Conservation (phyloP, 208 protist species). For the Trypanosoma platydactyli region DNA sequence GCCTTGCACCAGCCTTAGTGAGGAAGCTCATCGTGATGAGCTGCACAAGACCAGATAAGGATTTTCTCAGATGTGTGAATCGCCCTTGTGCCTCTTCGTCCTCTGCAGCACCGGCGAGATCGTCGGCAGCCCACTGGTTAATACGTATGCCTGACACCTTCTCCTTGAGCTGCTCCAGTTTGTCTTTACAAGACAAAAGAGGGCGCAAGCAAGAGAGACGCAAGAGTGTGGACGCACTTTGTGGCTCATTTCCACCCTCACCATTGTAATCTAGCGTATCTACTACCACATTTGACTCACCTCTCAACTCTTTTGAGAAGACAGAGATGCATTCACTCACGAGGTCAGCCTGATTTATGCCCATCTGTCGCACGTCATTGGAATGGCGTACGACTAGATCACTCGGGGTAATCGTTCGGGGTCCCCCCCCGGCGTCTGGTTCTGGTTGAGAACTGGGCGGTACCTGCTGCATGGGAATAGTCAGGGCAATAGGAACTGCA, state of each 20-base stretch:
- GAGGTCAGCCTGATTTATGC: conserved; percentile 23
- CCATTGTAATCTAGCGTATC: background rate
- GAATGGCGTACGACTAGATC: conserved; percentile 58
- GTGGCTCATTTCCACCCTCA: background rate
- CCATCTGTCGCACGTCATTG: conserved; percentile 42
- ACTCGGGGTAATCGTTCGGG: conserved; percentile 36
- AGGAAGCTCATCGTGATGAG: conserved; percentile 61
- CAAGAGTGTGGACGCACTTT: conserved; percentile 25
- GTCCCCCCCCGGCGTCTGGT: background rate
- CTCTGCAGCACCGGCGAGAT: conserved; percentile 52
- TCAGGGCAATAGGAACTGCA: conserved; percentile 15
- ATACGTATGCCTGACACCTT: conserved; percentile 42
- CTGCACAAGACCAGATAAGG: conserved; percentile 58
- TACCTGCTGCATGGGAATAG: conserved; percentile 10
- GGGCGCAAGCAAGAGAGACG: conserved; percentile 45
- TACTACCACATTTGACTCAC: background rate
- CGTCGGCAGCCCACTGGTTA: conserved; percentile 56
- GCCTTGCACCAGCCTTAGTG: conserved; percentile 31
- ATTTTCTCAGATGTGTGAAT: conserved; percentile 36
- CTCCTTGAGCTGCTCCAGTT: conserved; percentile 29
- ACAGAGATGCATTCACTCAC: conserved; percentile 25
- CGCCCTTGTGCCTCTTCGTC: conserved; percentile 46
- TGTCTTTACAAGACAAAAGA: conserved; percentile 44
- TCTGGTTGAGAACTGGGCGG: conserved; percentile 7
- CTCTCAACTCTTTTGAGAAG: conserved; percentile 25